phyloP scores from a whole-genome alignment of 371 early-diverging fungal genomes.

The Rhizopus sp. region DNA sequence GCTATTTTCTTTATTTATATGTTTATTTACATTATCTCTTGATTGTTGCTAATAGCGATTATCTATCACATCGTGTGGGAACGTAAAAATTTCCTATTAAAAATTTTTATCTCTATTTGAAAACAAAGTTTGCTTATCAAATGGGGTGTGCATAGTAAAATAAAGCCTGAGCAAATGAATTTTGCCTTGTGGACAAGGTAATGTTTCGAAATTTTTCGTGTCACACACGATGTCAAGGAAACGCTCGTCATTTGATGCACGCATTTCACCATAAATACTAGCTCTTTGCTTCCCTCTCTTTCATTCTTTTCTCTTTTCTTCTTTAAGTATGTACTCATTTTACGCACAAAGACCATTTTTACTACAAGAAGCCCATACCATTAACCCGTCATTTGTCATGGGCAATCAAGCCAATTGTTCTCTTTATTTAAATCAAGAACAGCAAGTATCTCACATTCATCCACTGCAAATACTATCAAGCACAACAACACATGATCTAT shows the following conservation, averaged over 20 bases:
- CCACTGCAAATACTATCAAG: constrained; percentile 21
- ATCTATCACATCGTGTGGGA: too few relatives aligned
- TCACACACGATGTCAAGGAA: constrained; percentile 41
- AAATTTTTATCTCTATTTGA: too few relatives aligned
- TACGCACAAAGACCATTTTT: neutral
- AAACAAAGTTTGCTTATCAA: too few relatives aligned
- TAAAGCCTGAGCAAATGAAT: constrained; percentile 2
- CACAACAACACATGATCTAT: too few relatives aligned
- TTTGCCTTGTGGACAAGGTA: too few relatives aligned
- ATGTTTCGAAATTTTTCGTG: constrained; percentile 30
- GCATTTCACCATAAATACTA: constrained; percentile 28
- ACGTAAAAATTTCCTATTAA: too few relatives aligned
- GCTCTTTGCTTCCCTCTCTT: constrained; percentile 9
- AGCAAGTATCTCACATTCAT: constrained; percentile 17
- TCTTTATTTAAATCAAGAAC: neutral
- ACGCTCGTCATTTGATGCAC: constrained; percentile 44
- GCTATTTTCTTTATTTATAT: too few relatives aligned
- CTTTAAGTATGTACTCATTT: neutral
- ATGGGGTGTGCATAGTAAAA: neutral
- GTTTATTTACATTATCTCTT: too few relatives aligned
- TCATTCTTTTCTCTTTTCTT: constrained; percentile 8
- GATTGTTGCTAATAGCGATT: too few relatives aligned
- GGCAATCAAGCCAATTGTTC: neutral
- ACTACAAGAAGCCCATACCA: neutral
- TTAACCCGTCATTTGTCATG: neutral